These are phyloP conservation scores for Sugiyamaella xylanicola DNA, from an alignment of 1,139 yeast species.

Conservation along the genomic window DNA sequence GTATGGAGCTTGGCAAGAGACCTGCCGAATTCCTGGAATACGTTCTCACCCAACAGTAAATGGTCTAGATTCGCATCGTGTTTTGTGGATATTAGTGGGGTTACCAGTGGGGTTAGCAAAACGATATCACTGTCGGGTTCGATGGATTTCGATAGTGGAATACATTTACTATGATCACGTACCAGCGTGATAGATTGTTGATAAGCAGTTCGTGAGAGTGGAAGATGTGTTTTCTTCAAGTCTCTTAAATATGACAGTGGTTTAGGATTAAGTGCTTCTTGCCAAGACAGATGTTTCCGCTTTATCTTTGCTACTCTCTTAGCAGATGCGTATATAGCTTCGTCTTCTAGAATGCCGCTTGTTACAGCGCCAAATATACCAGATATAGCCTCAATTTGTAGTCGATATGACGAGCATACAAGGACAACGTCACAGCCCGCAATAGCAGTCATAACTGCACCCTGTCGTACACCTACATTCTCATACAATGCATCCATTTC, in stretches of 20 bases:
- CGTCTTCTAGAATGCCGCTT: slow-evolving; percentile 56
- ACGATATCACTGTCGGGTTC: slow-evolving; percentile 46
- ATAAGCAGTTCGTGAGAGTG: slow-evolving; percentile 54
- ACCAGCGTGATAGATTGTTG: slow-evolving; percentile 58
- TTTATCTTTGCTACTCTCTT: slow-evolving; percentile 52
- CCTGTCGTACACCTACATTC: slow-evolving; percentile 67
- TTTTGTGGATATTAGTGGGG: slow-evolving; percentile 45
- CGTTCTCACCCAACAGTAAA: slow-evolving; percentile 58
- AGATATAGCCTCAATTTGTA: slow-evolving; percentile 62
- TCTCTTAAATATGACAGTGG: slow-evolving; percentile 40
- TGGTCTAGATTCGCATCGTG: slow-evolving; percentile 33
- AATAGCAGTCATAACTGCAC: slow-evolving; percentile 60
- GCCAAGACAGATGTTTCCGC: slow-evolving; percentile 52
- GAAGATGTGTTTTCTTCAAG: slow-evolving; percentile 50
- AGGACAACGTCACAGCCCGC: slow-evolving; percentile 70
- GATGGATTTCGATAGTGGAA: slow-evolving; percentile 55
- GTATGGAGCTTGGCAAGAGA: slow-evolving; percentile 36
- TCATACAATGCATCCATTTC: slow-evolving; percentile 68
- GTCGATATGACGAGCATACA: slow-evolving; percentile 60
- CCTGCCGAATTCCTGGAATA: slow-evolving; percentile 49
- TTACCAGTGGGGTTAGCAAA: slow-evolving; percentile 55
- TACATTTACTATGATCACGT: slow-evolving; percentile 55
- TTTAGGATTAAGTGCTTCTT: slow-evolving; percentile 46
- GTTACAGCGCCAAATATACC: slow-evolving; percentile 57
- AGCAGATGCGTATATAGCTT: slow-evolving; percentile 48